These are phyloP conservation scores for Daphne laureola DNA, from an alignment of 441 rosid species.

Conservation along the genomic window DNA sequence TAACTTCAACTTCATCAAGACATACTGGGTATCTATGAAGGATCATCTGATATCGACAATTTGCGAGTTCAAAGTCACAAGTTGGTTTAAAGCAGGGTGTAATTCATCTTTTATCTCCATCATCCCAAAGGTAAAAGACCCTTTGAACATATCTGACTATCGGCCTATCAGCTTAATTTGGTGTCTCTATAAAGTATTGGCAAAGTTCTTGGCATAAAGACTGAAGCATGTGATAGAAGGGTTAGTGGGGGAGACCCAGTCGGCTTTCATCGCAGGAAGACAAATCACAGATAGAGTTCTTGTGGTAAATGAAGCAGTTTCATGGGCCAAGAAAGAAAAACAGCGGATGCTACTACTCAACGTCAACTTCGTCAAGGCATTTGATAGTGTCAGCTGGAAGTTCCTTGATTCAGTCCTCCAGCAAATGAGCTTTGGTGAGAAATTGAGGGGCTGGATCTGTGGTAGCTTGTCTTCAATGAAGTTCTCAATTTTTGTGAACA, in stretches of 20 bases:
- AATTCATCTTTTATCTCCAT: too few relatives aligned
- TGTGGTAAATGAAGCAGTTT: too few relatives aligned
- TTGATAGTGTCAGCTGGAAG: too few relatives aligned
- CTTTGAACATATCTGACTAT: neutral
- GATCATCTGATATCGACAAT: neutral
- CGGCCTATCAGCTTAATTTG: neutral
- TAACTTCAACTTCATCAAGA: neutral
- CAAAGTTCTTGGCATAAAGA: neutral
- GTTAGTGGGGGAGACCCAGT: neutral
- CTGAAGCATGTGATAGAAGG: neutral
- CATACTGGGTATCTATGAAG: neutral
- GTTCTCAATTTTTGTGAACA: too few relatives aligned
- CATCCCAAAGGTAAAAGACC: neutral
- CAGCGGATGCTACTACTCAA: too few relatives aligned
- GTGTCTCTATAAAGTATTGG: neutral
- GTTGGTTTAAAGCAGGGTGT: neutral
- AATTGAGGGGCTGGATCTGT: too few relatives aligned
- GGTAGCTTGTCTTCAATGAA: too few relatives aligned
- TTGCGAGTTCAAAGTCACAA: neutral
- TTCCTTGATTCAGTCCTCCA: too few relatives aligned
- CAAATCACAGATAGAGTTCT: neutral
- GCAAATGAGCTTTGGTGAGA: too few relatives aligned
- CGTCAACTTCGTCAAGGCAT: too few relatives aligned
- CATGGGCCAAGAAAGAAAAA: too few relatives aligned
- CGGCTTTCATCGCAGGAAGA: neutral